Percentiles rank a stretch among this genome's conserved stretches.
phyloP scores from a whole-genome alignment of 2,329 filamentous ascomycete species.

The Xylariaceae sp. region DNA sequence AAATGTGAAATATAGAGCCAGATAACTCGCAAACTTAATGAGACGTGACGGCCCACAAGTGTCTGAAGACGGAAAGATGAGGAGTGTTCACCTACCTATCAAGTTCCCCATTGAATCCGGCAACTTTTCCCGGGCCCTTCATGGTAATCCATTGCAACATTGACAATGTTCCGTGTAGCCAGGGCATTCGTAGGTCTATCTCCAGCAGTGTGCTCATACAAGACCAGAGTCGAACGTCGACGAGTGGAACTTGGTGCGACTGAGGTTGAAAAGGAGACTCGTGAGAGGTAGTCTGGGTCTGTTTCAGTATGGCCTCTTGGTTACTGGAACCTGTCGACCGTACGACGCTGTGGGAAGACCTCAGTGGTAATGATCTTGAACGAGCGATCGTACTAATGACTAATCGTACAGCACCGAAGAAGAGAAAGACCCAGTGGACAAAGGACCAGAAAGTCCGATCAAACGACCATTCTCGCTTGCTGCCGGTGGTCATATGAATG shows the following conservation, averaged over 20 bases:
- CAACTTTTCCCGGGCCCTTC: slow-evolving; percentile 70
- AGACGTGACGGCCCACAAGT: slow-evolving; percentile 34
- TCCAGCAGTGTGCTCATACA: slow-evolving; percentile 70
- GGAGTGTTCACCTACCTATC: slow-evolving; percentile 72
- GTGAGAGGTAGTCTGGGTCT: slow-evolving; percentile 12
- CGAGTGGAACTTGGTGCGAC: slow-evolving; percentile 56
- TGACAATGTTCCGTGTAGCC: slow-evolving; percentile 73
- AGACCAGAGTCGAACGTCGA: slow-evolving; percentile 74
- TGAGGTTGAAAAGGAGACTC: slow-evolving; percentile 15
- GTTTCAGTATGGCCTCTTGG: slow-evolving; percentile 23
- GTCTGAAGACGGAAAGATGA: slow-evolving; percentile 29
- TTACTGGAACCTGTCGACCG: slow-evolving; percentile 23
- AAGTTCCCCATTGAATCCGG: slow-evolving; percentile 69
- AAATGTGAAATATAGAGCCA: too few species aligned
- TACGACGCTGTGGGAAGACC: slow-evolving; percentile 29
- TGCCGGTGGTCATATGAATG: slow-evolving; percentile 6
- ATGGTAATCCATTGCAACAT: slow-evolving; percentile 72
- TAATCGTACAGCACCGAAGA: slow-evolving; percentile 62
- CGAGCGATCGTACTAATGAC: slow-evolving; percentile 61
- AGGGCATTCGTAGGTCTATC: slow-evolving; percentile 80
- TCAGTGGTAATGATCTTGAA: slow-evolving; percentile 63
- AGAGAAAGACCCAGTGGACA: slow-evolving; percentile 51
- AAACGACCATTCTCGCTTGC: slow-evolving; percentile 35
- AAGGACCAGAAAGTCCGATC: slow-evolving; percentile 52
- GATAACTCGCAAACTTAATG: slow-evolving; percentile 32